Percentiles rank a stretch among this genome's conserved stretches.
Evolutionary conservation across 106 monocot species (phyloP).

Genomic region (Dendrobium catenatum): DNA sequence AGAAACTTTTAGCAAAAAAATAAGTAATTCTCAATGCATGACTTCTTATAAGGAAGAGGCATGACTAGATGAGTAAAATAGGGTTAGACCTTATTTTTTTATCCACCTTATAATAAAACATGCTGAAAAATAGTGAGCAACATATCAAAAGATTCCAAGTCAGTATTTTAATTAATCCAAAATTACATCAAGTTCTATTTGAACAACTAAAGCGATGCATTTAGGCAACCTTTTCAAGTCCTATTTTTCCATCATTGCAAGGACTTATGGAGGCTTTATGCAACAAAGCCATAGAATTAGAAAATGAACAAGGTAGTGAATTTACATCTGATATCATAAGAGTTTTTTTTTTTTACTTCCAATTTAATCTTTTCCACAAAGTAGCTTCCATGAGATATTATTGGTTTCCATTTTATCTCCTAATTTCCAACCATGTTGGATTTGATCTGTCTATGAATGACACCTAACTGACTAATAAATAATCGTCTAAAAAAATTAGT

Average conservation of each 20-base stretch:
- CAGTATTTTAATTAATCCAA: no score
- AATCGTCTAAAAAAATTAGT: no score
- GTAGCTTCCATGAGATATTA: no score
- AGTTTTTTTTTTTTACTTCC: neutral
- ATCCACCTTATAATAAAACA: slow-evolving; percentile 38
- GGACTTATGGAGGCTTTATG: slow-evolving; percentile 47
- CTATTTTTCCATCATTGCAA: neutral
- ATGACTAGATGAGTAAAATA: slow-evolving; percentile 79
- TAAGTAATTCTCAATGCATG: slow-evolving; percentile 68
- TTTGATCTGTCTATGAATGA: no score
- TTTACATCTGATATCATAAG: slow-evolving; percentile 63
- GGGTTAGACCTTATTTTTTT: slow-evolving; percentile 22
- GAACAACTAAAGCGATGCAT: neutral
- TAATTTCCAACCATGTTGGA: no score
- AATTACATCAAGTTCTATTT: no score
- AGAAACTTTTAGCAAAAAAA: slow-evolving; percentile 53
- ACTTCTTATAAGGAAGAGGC: slow-evolving; percentile 56
- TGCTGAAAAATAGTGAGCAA: slow-evolving; percentile 62
- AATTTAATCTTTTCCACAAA: neutral
- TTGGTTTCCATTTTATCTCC: no score
- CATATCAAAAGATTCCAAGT: slow-evolving; percentile 54
- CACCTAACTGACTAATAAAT: no score
- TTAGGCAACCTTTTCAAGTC: neutral
- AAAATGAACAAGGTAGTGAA: slow-evolving; percentile 42
- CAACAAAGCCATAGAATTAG: slow-evolving; percentile 48